These are phyloP conservation scores for Lotus japonicus DNA, from an alignment of 306 rosid species.

Conservation along the genomic window DNA sequence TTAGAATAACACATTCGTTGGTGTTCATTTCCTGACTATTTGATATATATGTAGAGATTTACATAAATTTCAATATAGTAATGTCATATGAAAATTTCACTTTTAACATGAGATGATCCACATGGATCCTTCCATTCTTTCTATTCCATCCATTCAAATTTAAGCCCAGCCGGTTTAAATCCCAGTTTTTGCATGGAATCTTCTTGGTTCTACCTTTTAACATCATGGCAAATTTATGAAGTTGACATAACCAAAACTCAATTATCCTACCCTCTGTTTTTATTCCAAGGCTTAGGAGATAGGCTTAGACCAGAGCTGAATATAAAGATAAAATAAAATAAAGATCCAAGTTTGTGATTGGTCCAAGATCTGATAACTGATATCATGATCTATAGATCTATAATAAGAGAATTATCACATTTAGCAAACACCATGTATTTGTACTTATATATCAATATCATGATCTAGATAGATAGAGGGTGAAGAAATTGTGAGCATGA, in stretches of 20 bases:
- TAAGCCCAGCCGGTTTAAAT: not conserved
- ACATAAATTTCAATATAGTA: too few relatives aligned
- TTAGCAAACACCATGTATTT: not conserved
- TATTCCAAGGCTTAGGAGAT: not conserved
- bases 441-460: conserved; percentile 1
- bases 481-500: not conserved
- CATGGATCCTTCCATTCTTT: not conserved
- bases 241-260: not conserved
- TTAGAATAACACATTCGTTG: too few relatives aligned
- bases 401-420: conserved; percentile 12
- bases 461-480: not conserved
- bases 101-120: too few relatives aligned
- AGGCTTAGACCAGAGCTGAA: conserved; percentile 13
- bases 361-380: not conserved
- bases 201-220: not conserved
- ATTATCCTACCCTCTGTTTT: not conserved
- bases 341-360: conserved; percentile 8
- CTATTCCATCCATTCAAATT: not conserved
- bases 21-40: too few relatives aligned
- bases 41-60: too few relatives aligned
- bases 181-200: not conserved
- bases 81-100: too few relatives aligned
- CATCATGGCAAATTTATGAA: not conserved
- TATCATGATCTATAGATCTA: conserved; percentile 30
- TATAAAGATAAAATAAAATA: not conserved